Conservation (phyloP, 495 filamentous ascomycete species). For the Penicillium lividum region DNA sequence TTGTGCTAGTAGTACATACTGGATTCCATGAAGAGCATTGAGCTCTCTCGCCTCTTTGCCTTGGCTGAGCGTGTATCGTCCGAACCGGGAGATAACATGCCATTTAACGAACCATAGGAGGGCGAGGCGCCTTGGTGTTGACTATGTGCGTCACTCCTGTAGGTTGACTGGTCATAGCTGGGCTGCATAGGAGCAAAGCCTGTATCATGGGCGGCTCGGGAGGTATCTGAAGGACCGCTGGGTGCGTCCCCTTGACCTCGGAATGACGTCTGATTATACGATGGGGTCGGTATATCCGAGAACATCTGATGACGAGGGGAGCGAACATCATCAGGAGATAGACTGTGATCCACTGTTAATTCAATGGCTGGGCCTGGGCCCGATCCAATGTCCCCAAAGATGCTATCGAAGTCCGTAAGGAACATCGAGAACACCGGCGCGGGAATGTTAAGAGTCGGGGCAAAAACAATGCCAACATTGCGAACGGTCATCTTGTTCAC, state of each 20-base stretch:
- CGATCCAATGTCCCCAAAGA: conserved; percentile 65
- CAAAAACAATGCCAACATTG: conserved; percentile 97
- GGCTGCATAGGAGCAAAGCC: conserved; percentile 65
- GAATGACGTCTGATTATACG: conserved; percentile 64
- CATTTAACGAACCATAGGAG: conserved; percentile 42
- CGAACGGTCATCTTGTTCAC: conserved; percentile 98
- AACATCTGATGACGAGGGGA: conserved; percentile 71
- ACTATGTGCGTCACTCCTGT: conserved; percentile 31
- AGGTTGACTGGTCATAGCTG: conserved; percentile 50
- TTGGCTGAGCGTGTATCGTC: conserved; percentile 45
- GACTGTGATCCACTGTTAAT: conserved; percentile 42
- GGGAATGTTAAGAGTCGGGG: conserved; percentile 96
- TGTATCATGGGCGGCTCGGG: conserved; percentile 46
- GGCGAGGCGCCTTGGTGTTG: conserved; percentile 22
- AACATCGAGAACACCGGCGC: conserved; percentile 93
- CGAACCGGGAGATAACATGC: conserved; percentile 40
- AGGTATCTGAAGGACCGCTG: conserved; percentile 18
- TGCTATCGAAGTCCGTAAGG: conserved; percentile 82
- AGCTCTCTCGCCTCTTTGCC: conserved; percentile 59
- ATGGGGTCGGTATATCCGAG: conserved; percentile 66
- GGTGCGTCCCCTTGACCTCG: conserved; percentile 21
- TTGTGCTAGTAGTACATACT: not conserved
- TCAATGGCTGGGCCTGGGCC: conserved; percentile 35
- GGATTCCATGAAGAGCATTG: conserved; percentile 51
- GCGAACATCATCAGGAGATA: conserved; percentile 61